These are phyloP conservation scores for Citrullus amarus DNA, from an alignment of 306 rosid genomes.

Conservation along the genomic window DNA sequence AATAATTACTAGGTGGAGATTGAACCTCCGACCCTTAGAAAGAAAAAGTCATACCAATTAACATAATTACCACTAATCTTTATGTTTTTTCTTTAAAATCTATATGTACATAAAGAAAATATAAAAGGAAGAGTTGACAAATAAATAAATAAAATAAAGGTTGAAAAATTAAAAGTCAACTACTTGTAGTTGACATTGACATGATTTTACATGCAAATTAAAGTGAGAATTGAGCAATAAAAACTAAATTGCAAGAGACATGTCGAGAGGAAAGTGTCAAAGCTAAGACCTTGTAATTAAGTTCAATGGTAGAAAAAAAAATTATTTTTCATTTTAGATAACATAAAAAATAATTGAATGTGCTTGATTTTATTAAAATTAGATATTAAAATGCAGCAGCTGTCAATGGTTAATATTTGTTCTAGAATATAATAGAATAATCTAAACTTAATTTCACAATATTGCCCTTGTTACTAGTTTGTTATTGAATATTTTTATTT, in stretches of 20 bases:
- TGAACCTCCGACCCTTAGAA: too few species aligned
- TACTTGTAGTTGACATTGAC: neutral
- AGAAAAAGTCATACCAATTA: too few species aligned
- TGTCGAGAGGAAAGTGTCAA: neutral
- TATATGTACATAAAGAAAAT: too few species aligned
- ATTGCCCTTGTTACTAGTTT: neutral
- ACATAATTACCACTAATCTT: too few species aligned
- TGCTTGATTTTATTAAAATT: neutral
- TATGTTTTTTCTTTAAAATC: too few species aligned
- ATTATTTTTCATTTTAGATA: neutral
- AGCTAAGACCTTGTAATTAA: neutral
- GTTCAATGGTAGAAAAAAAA: neutral
- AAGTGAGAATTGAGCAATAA: neutral
- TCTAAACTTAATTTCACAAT: neutral
- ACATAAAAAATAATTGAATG: neutral
- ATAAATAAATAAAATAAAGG: too few species aligned
- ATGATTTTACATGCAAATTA: neutral
- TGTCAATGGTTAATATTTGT: neutral
- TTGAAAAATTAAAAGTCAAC: neutral
- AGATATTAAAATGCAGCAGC: neutral
- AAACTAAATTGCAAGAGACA: neutral
- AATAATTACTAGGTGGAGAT: too few species aligned
- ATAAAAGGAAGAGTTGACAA: too few species aligned
- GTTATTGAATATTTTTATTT: too few species aligned
- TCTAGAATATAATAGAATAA: neutral